Evolutionary conservation across 495 filamentous ascomycete species (phyloP), one percentile per base, ranked within the genome.

Genomic region (Xylaria longipes): DNA sequence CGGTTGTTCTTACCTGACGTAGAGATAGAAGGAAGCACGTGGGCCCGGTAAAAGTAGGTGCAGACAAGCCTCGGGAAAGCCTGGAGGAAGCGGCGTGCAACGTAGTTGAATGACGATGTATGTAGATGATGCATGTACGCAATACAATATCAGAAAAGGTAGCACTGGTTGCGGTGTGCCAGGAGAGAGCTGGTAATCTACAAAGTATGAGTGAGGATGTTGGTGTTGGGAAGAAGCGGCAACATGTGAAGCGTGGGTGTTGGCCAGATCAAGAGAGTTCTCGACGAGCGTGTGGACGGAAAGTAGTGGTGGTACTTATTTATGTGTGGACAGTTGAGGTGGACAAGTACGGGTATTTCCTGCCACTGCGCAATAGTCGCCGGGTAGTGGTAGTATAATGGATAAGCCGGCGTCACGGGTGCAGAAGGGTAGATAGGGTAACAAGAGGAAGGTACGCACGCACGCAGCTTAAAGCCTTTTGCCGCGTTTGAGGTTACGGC

Each of bases 1-100:
- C 5, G 27, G 56, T n/a, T 60, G 56, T 61, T 62, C 57, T 50
- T 48, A 62, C 56, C 56, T 37, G 41, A 22, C 20, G 39, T 25
- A 48, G 2, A 50, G 29, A 58, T 33, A 37, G 66, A 60, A 61
- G 54, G 67, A 27, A 69, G 56, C 27, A 60, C 37, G 39, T 25
- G 27, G 35, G 50, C 15, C 37, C 15, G 20, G 70, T 39, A 62
- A 58, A 69, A 46, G 65, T 62, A 72, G 57, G 68, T 41, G 45
- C 56, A 52, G 22, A 27, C 57, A 62, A 48, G 68, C 45, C 31
- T 39, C 43, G 8, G 52, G 25, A 35, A 46, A 50, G 52, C 41
- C 39, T 22, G 31, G 67, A 48, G 67, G 68, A 70, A 62, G 68
- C 45, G 29, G 68, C 68, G 27, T 33, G 48, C 14, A 56, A 25